Evolutionary conservation across 192 early-diverging fungal species (phyloP).

Genomic region (Gigaspora rosea): DNA sequence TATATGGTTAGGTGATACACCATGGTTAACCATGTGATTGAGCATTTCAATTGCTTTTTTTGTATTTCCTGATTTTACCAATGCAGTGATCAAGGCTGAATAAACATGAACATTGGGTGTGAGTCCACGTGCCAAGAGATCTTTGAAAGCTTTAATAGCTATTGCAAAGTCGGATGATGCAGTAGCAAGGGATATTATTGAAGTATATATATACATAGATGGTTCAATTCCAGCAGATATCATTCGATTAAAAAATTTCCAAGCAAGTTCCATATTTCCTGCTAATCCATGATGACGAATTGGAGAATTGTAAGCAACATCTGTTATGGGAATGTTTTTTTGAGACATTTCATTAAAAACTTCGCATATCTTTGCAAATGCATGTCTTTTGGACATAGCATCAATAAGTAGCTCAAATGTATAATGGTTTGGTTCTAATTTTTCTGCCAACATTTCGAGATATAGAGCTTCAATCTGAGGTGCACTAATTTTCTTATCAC

Average conservation of each 20-base stretch:
- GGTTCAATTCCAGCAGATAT: slow-evolving; percentile 1
- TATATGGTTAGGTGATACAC: neutral
- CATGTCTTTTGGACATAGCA: neutral
- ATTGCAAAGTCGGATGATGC: neutral
- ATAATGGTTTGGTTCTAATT: neutral
- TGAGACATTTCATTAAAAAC: neutral
- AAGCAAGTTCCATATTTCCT: neutral
- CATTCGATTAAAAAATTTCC: slow-evolving; percentile 2
- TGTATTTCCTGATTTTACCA: neutral
- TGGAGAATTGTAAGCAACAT: neutral
- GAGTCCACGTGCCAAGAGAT: neutral
- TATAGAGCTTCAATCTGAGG: neutral
- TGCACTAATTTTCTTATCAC: neutral
- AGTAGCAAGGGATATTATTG: neutral
- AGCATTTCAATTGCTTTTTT: slow-evolving; percentile 8
- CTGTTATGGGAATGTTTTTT: neutral
- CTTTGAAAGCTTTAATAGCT: neutral
- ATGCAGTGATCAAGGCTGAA: neutral
- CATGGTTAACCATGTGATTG: neutral
- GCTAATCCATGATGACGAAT: neutral
- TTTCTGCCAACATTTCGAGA: neutral
- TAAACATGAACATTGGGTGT: slow-evolving; percentile 7
- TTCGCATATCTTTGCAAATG: neutral
- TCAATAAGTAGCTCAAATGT: slow-evolving; percentile 13
- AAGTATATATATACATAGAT: slow-evolving; percentile 1